Evolutionary conservation across 441 rosid species (phyloP).

Genomic region (Gossypium davidsonii): DNA sequence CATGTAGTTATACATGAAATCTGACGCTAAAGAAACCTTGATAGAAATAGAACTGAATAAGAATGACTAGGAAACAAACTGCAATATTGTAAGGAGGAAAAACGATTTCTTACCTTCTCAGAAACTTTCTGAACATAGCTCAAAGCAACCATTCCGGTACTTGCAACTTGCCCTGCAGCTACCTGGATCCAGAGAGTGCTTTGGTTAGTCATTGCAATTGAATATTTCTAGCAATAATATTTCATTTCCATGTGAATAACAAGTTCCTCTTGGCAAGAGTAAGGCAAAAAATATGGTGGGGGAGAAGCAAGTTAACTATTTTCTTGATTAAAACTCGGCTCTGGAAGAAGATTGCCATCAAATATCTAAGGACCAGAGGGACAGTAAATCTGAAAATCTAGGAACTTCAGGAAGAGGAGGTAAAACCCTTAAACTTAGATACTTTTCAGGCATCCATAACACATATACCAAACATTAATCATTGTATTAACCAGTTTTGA

Average conservation of each 20-base stretch:
- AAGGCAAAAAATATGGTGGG: background rate
- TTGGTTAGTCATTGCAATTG: background rate
- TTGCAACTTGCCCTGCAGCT: conserved; percentile 85
- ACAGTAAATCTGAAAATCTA: background rate
- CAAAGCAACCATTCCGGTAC: conserved; percentile 78
- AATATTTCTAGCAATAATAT: background rate
- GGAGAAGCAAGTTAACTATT: background rate
- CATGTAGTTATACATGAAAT: conserved; percentile 26
- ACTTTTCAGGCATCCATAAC: background rate
- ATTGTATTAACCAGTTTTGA: background rate
- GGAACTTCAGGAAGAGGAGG: background rate
- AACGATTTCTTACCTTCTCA: conserved; percentile 59
- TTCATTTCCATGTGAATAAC: background rate
- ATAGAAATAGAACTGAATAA: conserved; percentile 12
- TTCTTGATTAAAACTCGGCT: background rate
- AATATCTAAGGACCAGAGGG: background rate
- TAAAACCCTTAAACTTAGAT: background rate
- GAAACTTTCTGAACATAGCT: conserved; percentile 96
- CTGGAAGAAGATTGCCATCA: background rate
- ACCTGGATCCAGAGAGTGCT: conserved; percentile 39
- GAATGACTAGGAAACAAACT: background rate
- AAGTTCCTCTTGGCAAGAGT: background rate
- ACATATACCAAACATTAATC: background rate
- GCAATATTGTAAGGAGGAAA: background rate
- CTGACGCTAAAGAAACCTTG: conserved; percentile 88